Evolutionary conservation across 169 alveolate genomes (phyloP).

Genomic region (Amoebophrya sp.): DNA sequence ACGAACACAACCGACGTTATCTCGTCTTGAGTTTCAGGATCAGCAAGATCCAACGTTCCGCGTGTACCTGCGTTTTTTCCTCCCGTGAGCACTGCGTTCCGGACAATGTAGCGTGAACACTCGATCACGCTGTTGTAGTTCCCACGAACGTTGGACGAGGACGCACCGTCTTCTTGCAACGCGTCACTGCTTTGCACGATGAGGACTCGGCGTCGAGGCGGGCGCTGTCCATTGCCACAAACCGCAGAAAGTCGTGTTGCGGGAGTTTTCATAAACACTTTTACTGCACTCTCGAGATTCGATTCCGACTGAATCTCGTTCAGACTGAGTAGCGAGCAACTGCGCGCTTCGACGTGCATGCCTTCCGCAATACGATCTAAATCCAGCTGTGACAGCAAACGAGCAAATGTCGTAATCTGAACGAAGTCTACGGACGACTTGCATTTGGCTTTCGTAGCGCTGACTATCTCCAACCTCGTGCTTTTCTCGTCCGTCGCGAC

Average conservation of each 20-base stretch:
- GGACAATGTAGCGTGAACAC: not conserved
- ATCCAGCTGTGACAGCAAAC: not conserved
- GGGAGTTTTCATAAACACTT: not conserved
- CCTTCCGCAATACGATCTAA: not conserved
- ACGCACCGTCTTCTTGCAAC: not conserved
- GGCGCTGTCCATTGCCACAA: too few relatives aligned
- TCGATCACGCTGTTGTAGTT: slow-evolving; percentile 11
- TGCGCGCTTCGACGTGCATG: not conserved
- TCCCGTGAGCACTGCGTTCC: not conserved
- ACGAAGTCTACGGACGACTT: not conserved
- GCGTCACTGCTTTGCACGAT: not conserved
- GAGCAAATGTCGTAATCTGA: not conserved
- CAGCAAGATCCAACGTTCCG: not conserved
- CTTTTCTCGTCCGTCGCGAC: not conserved
- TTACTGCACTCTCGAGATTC: not conserved
- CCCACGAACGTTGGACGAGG: not conserved
- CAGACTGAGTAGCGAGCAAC: not conserved
- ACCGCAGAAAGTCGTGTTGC: not conserved
- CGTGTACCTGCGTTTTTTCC: not conserved
- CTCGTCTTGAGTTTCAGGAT: not conserved
- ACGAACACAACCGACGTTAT: not conserved
- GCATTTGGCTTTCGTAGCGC: not conserved
- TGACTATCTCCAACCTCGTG: not conserved
- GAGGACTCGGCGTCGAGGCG: not conserved
- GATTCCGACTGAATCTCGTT: slow-evolving; percentile 3